A percentile compares a stretch with the other conserved stretches of the same genome.
Evolutionary conservation across 1,284 basidiomycete genomes (phyloP).

Genomic region (Lentinula novae-zelandiae): DNA sequence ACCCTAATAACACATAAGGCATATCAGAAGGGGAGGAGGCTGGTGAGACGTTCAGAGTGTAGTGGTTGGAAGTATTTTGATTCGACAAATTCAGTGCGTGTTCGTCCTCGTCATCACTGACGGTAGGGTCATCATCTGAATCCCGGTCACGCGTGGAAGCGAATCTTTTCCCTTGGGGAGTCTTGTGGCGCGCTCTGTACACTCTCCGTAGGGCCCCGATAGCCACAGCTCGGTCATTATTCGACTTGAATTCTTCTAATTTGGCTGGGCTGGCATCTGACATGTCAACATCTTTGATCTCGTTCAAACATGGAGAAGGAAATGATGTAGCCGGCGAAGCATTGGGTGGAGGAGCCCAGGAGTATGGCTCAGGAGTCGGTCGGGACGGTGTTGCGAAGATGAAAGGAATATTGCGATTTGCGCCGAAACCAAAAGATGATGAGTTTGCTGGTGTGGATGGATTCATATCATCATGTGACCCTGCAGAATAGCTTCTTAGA

Average conservation of each 20-base stretch:
- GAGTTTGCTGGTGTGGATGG: slow-evolving; percentile 37
- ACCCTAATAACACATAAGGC: slow-evolving; percentile 82
- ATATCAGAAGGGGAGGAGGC: slow-evolving; percentile 51
- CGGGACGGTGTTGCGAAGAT: slow-evolving; percentile 56
- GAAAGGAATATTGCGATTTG: slow-evolving; percentile 64
- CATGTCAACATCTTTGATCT: slow-evolving; percentile 70
- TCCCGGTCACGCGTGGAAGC: slow-evolving; percentile 23
- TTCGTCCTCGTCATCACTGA: slow-evolving; percentile 32
- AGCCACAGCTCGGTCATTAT: slow-evolving; percentile 48
- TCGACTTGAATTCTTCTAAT: slow-evolving; percentile 28
- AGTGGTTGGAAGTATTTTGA: slow-evolving; percentile 69
- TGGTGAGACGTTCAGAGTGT: slow-evolving; percentile 74
- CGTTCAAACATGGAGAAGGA: slow-evolving; percentile 37
- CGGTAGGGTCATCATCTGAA: slow-evolving; percentile 22
- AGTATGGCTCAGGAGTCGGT: slow-evolving; percentile 44
- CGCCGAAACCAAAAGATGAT: slow-evolving; percentile 39
- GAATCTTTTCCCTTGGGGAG: slow-evolving; percentile 29
- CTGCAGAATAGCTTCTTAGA: slow-evolving; percentile 28
- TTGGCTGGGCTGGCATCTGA: slow-evolving; percentile 61
- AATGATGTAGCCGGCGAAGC: slow-evolving; percentile 60
- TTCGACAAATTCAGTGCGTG: slow-evolving; percentile 35
- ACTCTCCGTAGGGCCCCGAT: slow-evolving; percentile 70
- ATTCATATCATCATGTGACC: slow-evolving; percentile 50
- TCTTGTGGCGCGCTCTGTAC: slow-evolving; percentile 57
- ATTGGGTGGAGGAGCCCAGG: slow-evolving; percentile 61